phyloP scores from a whole-genome alignment of 2,329 filamentous ascomycete species.

The Botryotinia globosa region DNA sequence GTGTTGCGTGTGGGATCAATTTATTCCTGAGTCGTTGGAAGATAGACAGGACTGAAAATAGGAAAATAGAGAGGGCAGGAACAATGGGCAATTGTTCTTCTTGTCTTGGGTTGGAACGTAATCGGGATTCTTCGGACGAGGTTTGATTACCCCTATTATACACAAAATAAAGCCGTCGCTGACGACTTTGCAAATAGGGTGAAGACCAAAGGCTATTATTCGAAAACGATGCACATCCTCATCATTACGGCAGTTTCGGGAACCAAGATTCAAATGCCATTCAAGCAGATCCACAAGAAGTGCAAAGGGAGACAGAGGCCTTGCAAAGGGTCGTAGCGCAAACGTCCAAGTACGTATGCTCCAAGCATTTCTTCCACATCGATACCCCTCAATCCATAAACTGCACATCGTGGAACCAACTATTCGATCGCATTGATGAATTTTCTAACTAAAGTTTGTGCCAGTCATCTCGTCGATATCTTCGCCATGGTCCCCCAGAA shows the following conservation, averaged over 20 bases:
- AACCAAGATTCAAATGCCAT: constrained; percentile 50
- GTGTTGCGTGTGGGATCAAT: constrained; percentile 15
- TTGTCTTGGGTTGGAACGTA: constrained; percentile 53
- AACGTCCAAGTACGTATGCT: constrained; percentile 55
- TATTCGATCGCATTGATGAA: neutral
- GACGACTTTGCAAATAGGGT: constrained; percentile 29
- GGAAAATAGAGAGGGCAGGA: constrained; percentile 15
- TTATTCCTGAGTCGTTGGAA: constrained; percentile 3
- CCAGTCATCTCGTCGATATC: constrained; percentile 65
- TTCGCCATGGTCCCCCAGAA: constrained; percentile 61
- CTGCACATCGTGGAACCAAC: neutral
- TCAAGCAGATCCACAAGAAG: constrained; percentile 59
- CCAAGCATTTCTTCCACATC: constrained; percentile 19
- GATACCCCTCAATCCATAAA: neutral
- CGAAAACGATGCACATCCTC: constrained; percentile 53
- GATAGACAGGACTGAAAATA: neutral
- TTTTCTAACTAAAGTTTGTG: constrained; percentile 24
- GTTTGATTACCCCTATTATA: constrained; percentile 40
- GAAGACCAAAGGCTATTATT: constrained; percentile 53
- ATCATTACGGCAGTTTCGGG: constrained; percentile 62
- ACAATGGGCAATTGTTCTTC: constrained; percentile 60
- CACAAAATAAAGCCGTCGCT: neutral
- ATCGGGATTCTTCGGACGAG: constrained; percentile 52
- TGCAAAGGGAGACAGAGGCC: constrained; percentile 62
- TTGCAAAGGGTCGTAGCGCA: constrained; percentile 61